Conservation (phyloP, 2,329 filamentous ascomycete species). For the Diaporthe citrichinensis region DNA sequence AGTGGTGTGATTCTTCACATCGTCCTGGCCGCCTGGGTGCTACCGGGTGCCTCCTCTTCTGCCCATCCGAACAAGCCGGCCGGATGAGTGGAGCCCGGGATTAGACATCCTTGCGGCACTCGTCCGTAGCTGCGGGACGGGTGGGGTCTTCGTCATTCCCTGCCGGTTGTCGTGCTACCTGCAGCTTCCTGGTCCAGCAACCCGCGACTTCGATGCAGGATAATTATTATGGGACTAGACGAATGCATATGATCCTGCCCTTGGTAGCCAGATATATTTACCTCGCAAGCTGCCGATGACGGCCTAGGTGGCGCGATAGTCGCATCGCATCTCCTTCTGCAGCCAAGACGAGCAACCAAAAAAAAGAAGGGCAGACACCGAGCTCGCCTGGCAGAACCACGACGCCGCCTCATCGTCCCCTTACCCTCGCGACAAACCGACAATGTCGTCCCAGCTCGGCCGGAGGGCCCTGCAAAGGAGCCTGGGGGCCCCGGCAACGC, state of each 20-base stretch:
- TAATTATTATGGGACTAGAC: neutral
- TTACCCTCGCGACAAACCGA: neutral
- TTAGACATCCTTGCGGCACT: neutral
- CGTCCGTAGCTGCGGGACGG: neutral
- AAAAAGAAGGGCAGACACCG: neutral
- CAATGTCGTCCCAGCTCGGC: slow-evolving; percentile 42
- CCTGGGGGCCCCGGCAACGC: slow-evolving; percentile 8
- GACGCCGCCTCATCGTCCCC: neutral
- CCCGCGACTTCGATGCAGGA: neutral
- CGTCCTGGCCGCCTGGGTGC: neutral
- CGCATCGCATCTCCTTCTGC: neutral
- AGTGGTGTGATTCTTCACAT: too few species aligned
- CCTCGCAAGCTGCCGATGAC: slow-evolving; percentile 12
- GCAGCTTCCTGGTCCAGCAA: slow-evolving; percentile 22
- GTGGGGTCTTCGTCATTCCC: slow-evolving; percentile 40
- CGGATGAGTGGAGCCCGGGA: neutral
- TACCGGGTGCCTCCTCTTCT: neutral
- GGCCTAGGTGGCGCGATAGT: slow-evolving; percentile 1
- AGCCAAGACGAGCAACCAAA: neutral
- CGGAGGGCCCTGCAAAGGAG: slow-evolving; percentile 38
- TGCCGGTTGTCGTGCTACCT: slow-evolving; percentile 40
- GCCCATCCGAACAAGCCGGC: neutral
- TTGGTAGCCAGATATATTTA: slow-evolving; percentile 19
- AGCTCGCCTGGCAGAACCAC: neutral
- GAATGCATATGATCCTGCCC: neutral